Evolutionary conservation across 2,329 filamentous ascomycete genomes (phyloP).

Genomic region (Aureobasidium sp.): DNA sequence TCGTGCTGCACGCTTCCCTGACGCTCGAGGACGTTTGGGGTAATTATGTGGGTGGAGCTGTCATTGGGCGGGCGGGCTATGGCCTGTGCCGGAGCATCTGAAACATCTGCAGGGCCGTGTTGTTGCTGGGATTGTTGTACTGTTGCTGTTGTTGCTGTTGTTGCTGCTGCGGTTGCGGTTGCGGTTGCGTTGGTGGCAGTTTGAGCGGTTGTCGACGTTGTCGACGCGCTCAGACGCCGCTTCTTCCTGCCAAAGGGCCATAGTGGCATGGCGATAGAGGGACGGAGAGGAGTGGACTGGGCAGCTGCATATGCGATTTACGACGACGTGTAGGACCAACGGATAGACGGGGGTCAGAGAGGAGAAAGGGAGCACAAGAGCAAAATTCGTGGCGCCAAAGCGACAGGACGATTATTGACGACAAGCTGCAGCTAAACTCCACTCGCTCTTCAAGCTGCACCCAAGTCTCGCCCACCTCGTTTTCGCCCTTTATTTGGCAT

Average conservation of each 20-base stretch:
- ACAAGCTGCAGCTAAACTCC: not conserved
- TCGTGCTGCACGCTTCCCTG: constrained; percentile 34
- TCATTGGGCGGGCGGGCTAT: not conserved
- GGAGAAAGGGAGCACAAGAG: constrained; percentile 7
- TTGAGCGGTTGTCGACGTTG: not conserved
- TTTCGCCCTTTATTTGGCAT: constrained; percentile 9
- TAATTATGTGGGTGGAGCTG: not conserved
- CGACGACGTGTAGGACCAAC: constrained; percentile 1
- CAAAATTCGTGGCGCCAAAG: not conserved
- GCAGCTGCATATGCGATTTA: constrained; percentile 8
- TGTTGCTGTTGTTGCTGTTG: not conserved
- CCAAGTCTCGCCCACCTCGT: not conserved
- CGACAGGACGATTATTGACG: too few relatives aligned
- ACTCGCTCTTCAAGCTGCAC: not conserved
- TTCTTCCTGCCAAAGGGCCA: constrained; percentile 77
- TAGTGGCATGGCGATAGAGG: constrained; percentile 32
- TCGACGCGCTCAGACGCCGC: constrained; percentile 42
- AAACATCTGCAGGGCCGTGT: not conserved
- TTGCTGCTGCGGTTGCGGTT: not conserved
- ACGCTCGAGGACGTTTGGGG: not conserved
- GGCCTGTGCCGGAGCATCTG: constrained; percentile 11
- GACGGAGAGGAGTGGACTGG: constrained; percentile 44
- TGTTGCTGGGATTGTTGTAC: too few relatives aligned
- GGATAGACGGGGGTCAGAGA: not conserved
- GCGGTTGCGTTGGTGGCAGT: not conserved